Conservation (phyloP, 352 stramenopile genomes). For the Phytopythium sindhum region DNA sequence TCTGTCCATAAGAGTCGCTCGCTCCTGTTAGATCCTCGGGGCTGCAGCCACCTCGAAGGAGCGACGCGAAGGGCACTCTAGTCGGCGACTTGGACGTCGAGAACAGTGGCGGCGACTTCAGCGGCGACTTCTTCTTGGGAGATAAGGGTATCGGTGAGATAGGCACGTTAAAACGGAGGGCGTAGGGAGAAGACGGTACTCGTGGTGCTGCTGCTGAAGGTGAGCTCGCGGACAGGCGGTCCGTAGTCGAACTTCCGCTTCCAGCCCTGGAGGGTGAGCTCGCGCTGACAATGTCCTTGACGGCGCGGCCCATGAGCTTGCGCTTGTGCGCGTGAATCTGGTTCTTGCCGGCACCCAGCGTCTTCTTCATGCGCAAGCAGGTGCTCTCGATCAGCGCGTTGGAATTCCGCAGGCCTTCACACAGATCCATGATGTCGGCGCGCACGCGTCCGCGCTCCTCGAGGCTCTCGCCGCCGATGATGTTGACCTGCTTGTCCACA, state of each 20-base stretch:
- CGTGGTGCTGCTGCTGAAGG: background rate
- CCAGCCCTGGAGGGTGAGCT: slow-evolving; percentile 14
- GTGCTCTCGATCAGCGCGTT: slow-evolving; percentile 52
- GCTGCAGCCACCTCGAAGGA: background rate
- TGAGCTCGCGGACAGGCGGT: background rate
- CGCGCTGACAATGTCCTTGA: slow-evolving; percentile 16
- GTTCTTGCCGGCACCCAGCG: slow-evolving; percentile 36
- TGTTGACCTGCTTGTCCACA: slow-evolving; percentile 75
- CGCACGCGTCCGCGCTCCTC: slow-evolving; percentile 47
- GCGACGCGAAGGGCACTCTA: slow-evolving; percentile 3
- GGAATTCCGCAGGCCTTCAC: slow-evolving; percentile 49
- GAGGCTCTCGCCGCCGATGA: slow-evolving; percentile 39
- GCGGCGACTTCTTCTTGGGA: background rate
- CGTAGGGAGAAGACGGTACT: background rate
- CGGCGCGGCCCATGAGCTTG: slow-evolving; percentile 23
- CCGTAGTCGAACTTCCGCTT: background rate
- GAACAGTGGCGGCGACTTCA: background rate
- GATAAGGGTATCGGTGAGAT: background rate
- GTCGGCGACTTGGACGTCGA: slow-evolving; percentile 6
- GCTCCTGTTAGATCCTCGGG: background rate
- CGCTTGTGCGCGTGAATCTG: slow-evolving; percentile 56
- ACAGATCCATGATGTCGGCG: slow-evolving; percentile 60
- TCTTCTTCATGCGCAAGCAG: slow-evolving; percentile 59
- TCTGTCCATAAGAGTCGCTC: background rate
- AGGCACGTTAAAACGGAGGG: background rate